phyloP scores from a whole-genome alignment of 768 basidiomycete species.

The Clitopilus hobsonii region DNA sequence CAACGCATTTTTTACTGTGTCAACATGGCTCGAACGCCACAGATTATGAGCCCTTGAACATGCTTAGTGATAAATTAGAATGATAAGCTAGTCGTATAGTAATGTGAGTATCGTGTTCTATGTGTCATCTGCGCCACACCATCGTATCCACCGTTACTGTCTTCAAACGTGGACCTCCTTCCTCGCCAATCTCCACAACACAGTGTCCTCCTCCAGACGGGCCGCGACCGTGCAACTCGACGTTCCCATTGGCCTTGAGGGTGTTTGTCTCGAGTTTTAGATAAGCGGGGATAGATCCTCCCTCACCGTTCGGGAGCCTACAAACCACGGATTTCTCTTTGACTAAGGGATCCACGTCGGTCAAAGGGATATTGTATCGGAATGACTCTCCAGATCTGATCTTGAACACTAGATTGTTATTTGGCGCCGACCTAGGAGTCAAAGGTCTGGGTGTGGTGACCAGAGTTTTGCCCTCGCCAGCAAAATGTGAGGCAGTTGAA shows the following conservation, averaged over 20 bases:
- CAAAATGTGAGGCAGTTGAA: background rate
- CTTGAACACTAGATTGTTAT: slow-evolving; percentile 48
- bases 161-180: no score
- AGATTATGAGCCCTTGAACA: no score
- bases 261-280: slow-evolving; percentile 47
- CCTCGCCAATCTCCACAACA: slow-evolving; percentile 50
- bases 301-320: slow-evolving; percentile 34
- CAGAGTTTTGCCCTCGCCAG: no score
- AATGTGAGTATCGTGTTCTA: no score
- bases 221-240: slow-evolving; percentile 59
- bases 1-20: no score
- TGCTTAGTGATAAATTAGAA: no score
- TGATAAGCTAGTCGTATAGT: no score
- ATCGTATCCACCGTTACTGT: no score
- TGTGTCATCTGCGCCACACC: no score
- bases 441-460: no score
- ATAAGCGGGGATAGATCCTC: slow-evolving; percentile 51
- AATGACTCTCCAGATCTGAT: slow-evolving; percentile 57
- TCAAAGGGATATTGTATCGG: slow-evolving; percentile 49
- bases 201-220: slow-evolving; percentile 36
- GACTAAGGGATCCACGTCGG: slow-evolving; percentile 6
- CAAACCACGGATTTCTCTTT: slow-evolving; percentile 7
- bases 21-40: no score
- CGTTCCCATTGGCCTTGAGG: slow-evolving; percentile 36
- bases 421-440: no score